Evolutionary conservation across 768 basidiomycete species (phyloP).

Genomic region (Dentipellis sp.): DNA sequence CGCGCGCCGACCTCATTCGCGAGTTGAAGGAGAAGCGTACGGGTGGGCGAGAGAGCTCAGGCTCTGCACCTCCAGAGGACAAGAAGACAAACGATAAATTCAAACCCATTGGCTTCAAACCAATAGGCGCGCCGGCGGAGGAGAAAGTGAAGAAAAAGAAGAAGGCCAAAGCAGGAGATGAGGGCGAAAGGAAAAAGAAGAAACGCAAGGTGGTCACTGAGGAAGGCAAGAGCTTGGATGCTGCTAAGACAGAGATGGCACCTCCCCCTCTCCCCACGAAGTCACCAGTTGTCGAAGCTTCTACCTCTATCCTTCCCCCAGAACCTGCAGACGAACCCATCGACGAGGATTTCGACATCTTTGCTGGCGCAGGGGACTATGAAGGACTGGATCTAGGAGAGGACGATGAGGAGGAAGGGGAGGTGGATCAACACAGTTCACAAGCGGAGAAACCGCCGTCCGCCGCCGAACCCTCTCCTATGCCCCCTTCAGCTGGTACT

Average conservation of each 20-base stretch:
- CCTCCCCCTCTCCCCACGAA: too few relatives aligned
- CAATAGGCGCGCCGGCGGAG: slow-evolving; percentile 32
- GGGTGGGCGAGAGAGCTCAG: slow-evolving; percentile 4
- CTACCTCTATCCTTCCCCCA: slow-evolving; percentile 9
- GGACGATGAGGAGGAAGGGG: slow-evolving; percentile 18
- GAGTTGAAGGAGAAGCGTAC: slow-evolving; percentile 60
- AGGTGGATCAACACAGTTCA: neutral
- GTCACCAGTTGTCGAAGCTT: neutral
- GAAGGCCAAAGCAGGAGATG: slow-evolving; percentile 32
- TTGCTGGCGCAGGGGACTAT: slow-evolving; percentile 80
- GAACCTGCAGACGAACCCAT: slow-evolving; percentile 10
- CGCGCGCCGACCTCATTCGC: slow-evolving; percentile 66
- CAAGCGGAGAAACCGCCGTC: neutral
- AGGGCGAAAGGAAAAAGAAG: slow-evolving; percentile 49
- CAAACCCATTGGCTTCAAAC: slow-evolving; percentile 56
- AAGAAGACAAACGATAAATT: slow-evolving; percentile 34
- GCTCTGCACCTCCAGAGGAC: slow-evolving; percentile 21
- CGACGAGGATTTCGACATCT: slow-evolving; percentile 79
- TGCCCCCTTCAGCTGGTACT: neutral
- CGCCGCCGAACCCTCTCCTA: neutral
- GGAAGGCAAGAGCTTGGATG: neutral
- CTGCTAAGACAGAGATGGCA: too few relatives aligned
- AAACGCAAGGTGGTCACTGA: slow-evolving; percentile 33
- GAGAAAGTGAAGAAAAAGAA: slow-evolving; percentile 43
- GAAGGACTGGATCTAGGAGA: slow-evolving; percentile 54